phyloP scores from a whole-genome alignment of 306 rosid genomes.

The Quercus alba region DNA sequence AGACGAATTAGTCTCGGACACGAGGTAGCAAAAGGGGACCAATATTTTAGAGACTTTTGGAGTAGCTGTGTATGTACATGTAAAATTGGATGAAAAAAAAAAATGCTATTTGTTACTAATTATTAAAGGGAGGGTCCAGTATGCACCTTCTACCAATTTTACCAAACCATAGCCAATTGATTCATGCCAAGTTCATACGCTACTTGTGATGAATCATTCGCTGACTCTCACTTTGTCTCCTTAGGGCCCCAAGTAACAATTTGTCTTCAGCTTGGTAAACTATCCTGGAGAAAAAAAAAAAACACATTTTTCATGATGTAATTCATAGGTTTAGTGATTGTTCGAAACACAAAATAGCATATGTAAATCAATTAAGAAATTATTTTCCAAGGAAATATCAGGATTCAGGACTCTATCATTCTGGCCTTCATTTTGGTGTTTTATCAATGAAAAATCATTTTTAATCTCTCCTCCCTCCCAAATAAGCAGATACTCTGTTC shows the following conservation, averaged over 20 bases:
- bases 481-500: too few species aligned
- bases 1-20: neutral
- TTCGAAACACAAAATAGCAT: too few species aligned
- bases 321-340: neutral
- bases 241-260: neutral
- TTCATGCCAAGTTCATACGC: constrained; percentile 28
- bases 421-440: too few species aligned
- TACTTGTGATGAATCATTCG: constrained; percentile 27
- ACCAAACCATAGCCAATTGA: constrained; percentile 14
- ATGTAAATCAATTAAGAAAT: too few species aligned
- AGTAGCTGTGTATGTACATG: neutral
- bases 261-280: too few species aligned
- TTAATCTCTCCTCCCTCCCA: too few species aligned
- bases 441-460: too few species aligned
- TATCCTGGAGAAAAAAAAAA: too few species aligned
- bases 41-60: neutral
- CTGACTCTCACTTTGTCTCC: constrained; percentile 42
- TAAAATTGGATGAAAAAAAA: neutral
- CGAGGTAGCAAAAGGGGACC: neutral
- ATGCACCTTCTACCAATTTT: neutral
- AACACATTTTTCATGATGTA: neutral
- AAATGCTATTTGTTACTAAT: neutral
- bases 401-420: too few species aligned
- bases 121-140: neutral
- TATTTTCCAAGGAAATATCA: too few species aligned